Evolutionary conservation across 2,329 filamentous ascomycete species (phyloP).

Genomic region (Fusarium nisikadoi): DNA sequence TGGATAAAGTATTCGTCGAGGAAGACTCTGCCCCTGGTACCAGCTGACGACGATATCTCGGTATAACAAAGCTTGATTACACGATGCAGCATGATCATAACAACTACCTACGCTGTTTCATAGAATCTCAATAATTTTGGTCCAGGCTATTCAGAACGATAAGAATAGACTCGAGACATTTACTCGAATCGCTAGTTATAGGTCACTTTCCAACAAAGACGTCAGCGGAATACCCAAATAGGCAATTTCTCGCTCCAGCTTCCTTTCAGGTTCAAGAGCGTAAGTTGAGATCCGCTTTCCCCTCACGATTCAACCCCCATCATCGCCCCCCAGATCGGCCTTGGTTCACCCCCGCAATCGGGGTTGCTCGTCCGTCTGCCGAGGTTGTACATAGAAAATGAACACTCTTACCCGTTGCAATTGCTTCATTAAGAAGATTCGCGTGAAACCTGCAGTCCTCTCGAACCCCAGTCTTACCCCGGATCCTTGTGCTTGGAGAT

Average conservation of each 20-base stretch:
- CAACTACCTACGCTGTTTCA: not conserved
- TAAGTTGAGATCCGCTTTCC: slow-evolving; percentile 33
- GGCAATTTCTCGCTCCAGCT: slow-evolving; percentile 28
- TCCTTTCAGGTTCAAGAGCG: slow-evolving; percentile 15
- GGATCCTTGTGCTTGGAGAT: not conserved
- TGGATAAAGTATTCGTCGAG: fast-evolving
- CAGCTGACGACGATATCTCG: not conserved
- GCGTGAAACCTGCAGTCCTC: not conserved
- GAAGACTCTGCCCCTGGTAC: not conserved
- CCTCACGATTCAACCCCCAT: slow-evolving; percentile 34
- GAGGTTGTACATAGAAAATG: slow-evolving; percentile 32
- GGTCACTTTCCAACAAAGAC: slow-evolving; percentile 1
- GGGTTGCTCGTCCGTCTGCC: slow-evolving; percentile 33
- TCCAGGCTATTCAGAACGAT: not conserved
- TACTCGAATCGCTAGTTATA: not conserved
- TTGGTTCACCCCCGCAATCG: slow-evolving; percentile 35
- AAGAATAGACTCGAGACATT: not conserved
- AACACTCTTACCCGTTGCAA: slow-evolving; percentile 23
- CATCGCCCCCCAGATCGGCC: slow-evolving; percentile 29
- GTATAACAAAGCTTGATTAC: too few relatives aligned
- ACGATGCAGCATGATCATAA: not conserved
- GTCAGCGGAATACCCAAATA: slow-evolving; percentile 16
- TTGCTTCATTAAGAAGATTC: slow-evolving; percentile 10
- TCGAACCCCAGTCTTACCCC: slow-evolving; percentile 4
- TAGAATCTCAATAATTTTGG: not conserved